Base-by-base conservation (phyloP, 129 eudicot genomes). In the Escallonia herrerae region DNA sequence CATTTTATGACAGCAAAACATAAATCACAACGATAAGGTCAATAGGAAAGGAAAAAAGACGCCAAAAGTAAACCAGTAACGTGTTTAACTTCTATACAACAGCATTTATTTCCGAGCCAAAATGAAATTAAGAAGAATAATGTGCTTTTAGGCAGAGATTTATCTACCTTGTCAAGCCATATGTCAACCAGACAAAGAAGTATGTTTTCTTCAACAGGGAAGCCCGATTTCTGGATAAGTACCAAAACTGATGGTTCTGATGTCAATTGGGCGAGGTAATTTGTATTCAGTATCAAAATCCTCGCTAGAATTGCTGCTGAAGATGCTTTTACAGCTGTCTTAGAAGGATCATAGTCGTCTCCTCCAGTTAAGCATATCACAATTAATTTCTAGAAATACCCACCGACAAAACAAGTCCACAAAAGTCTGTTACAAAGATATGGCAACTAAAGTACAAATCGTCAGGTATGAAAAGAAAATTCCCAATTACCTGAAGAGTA, bases 151-250 rank as follows among this genome's bases (percentile, higher is more conserved):
- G 33, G 33, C 33, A 22, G 33, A 22, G 33, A 22, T 22, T 22
- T 1, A 22, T 22, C 62, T 69, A 93, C 99, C 96, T 93, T 88
- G 79, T 93, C 99, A 69, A 93, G 90, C 99, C 99, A 93, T 63
- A 89, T 81, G 68, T 93, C 96, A 69, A 89, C 95, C 63, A 93
- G 86, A 81, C 93, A 85, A 56, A 93, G 91, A 76, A 93, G 99
- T 43, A 93, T 70, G 69, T 77, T 89, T 56, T 93, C 99, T 48
- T 86, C 96, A 45, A 45, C 80, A 7, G 95, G 81, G 71, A 88
- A 81, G 53, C 99, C 95, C 8, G 82, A 81, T 71, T 80, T 83
- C 79, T 89, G 99, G 60, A 93, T 95, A 42, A 79, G 86, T 68
- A 59, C 71, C 58, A 78, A 56, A 55, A 93, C 79, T 49, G 95